phyloP scores from a whole-genome alignment of 768 basidiomycete species.

The Boletus rufocinnamomeus region DNA sequence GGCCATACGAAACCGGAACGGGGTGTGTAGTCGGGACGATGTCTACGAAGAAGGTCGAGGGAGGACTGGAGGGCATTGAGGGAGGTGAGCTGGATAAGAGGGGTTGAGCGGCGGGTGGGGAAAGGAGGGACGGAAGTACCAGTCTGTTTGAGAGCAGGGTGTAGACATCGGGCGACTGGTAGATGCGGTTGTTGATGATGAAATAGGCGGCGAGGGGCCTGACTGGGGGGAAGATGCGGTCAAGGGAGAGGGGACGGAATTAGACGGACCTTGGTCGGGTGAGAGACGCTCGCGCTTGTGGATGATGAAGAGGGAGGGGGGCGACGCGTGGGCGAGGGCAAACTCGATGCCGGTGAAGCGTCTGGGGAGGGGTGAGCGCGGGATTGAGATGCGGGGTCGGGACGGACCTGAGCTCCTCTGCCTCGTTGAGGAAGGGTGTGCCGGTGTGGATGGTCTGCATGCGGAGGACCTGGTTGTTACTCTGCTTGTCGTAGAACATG shows the following conservation, averaged over 20 bases:
- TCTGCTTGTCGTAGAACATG: slow-evolving; percentile 94
- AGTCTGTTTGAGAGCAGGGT: slow-evolving; percentile 82
- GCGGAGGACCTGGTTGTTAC: slow-evolving; percentile 87
- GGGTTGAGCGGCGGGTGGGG: neutral
- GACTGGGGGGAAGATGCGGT: slow-evolving; percentile 43
- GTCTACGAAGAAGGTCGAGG: slow-evolving; percentile 67
- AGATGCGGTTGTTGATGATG: slow-evolving; percentile 86
- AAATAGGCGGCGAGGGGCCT: slow-evolving; percentile 82
- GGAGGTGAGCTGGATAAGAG: slow-evolving; percentile 56
- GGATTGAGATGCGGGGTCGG: neutral
- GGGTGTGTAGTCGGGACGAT: slow-evolving; percentile 82
- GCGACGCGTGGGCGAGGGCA: slow-evolving; percentile 75
- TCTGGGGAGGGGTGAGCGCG: slow-evolving; percentile 40
- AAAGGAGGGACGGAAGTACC: slow-evolving; percentile 42
- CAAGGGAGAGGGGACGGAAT: neutral
- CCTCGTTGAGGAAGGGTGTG: slow-evolving; percentile 73
- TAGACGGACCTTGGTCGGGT: slow-evolving; percentile 72
- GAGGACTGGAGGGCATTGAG: slow-evolving; percentile 74
- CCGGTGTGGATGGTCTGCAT: slow-evolving; percentile 94
- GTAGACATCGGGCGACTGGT: slow-evolving; percentile 85
- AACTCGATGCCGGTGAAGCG: slow-evolving; percentile 89
- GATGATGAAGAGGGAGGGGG: slow-evolving; percentile 83
- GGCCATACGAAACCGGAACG: slow-evolving; percentile 87
- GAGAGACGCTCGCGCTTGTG: slow-evolving; percentile 86
- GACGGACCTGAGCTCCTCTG: slow-evolving; percentile 72